These are phyloP conservation scores for Dacryopinax spathularia DNA, from an alignment of 768 basidiomycete genomes.

Conservation along the genomic window DNA sequence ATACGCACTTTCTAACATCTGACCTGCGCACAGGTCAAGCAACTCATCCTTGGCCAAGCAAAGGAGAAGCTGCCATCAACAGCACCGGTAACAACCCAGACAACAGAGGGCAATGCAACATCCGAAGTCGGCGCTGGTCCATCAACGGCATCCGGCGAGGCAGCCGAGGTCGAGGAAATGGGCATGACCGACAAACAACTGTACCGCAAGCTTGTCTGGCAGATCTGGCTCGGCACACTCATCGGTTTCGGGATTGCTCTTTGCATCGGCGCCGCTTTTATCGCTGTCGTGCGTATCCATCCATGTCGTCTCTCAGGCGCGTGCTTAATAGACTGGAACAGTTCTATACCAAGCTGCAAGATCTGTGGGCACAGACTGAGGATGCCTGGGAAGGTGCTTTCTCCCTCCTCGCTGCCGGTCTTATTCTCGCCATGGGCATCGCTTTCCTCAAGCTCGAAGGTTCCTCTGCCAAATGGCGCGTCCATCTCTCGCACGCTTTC, in stretches of 20 bases:
- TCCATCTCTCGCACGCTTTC: constrained; percentile 76
- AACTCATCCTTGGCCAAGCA: neutral
- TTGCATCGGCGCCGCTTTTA: constrained; percentile 79
- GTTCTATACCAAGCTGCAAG: constrained; percentile 42
- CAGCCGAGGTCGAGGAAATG: neutral
- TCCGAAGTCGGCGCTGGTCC: neutral
- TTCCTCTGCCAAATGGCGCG: constrained; percentile 85
- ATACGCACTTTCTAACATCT: constrained; percentile 11
- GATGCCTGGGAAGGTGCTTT: constrained; percentile 80
- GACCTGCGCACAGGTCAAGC: neutral
- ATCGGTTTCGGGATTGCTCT: constrained; percentile 66
- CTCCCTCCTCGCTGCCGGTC: constrained; percentile 24
- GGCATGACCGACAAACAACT: neutral
- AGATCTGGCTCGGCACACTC: constrained; percentile 66
- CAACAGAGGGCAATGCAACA: neutral
- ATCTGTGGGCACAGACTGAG: constrained; percentile 77
- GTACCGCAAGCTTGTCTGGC: constrained; percentile 4
- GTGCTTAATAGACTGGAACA: neutral
- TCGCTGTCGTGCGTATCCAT: constrained; percentile 52
- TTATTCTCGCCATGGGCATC: constrained; percentile 89
- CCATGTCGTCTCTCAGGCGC: no score
- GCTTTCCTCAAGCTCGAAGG: constrained; percentile 93
- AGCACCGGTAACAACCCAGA: neutral
- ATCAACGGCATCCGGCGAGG: neutral
- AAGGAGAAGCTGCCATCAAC: neutral